Evolutionary conservation across 1,139 yeast species (phyloP), one percentile per base, ranked within the genome.

Genomic region (Saccharomycopsis hybrid): DNA sequence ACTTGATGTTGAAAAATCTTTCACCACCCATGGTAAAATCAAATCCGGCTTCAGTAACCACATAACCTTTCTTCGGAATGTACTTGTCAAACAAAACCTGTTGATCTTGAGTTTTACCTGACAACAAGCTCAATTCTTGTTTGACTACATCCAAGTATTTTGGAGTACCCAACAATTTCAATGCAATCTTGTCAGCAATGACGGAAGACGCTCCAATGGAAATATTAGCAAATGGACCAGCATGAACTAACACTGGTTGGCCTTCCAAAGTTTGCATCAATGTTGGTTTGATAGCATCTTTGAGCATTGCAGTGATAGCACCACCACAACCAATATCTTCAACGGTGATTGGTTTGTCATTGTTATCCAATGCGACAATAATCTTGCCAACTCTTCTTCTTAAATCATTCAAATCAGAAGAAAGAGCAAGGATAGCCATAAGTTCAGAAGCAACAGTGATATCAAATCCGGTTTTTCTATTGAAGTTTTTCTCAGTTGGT

Each of bases 11-110:
- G 68, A 82, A 78, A 66, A 84, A 84, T 65, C 94, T 74, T 70
- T 85, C 94, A 60, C 94, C 94, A 58, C 94, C 94, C 94, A 85
- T 85, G 41, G 92, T 83, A 66, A 85, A 85, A 65, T 85, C 94
- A 62, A 85, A 85, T 44, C 94, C 94, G 25, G 92, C 92, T 65
- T 85, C 94, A 43, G 94, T 85, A 47, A 85, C 83, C 49, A 85
- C 94, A 58, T 74, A 85, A 50, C 92, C 92, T 42, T 68, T 63
- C 53, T 67, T 66, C 38, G 60, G 59, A 13, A 50, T n/a, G 33
- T 47, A 47, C 30, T 43, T 27, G 11, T 41, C 27, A 18, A 18
- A 18, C 18, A 28, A 9, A 5, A n/a, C n/a, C 8, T 57, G 57
- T 27, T 74, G 74, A 51, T 63, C 65, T 18, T 18, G 18, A 18